Base-by-base conservation (phyloP, 768 basidiomycete species). In the Russula compacta region DNA sequence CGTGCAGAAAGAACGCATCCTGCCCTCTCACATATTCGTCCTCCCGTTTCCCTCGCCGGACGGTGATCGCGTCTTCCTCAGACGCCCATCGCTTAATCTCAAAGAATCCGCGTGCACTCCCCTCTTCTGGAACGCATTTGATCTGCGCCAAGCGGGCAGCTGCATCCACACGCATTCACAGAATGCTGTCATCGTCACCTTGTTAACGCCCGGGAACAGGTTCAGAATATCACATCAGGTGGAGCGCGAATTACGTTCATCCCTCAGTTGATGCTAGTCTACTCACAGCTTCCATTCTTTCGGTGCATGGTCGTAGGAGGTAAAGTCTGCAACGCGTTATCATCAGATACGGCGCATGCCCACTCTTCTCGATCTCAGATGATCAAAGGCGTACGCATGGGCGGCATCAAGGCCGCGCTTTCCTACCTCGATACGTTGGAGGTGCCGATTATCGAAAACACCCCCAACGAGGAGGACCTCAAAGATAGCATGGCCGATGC, bases 91-190 rank as follows among this genome's bases (percentile, higher is more conserved):
- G 11, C 71, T 77, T 63, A 81, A 83, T 60, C 77, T 94, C 61
- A 92, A 89, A 67, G 90, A 94, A 68, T 89, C 87, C 1, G 88
- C 88, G 0, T 94, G 92, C 71, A 93, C 92, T 0, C 92, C 92
- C 12, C 76, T 93, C 15, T 95, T 95, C 76, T 94, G 89, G 89
- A 92, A 92, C 69, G 89, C 92, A 2, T 95, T 92, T 69, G 85
- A 86, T 36, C 73, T 89, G 64, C 78, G 89, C 21, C 75, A 80
- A 60, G 90, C 92, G 2, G 87, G 88, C 1, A 89, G 89, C 47
- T 94, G 91, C 67, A 92, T 95, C 64, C 92, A 94, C 69, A 94
- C 92, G 0, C 92, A 94, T 69, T 91, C 88, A 0, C 92, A 94
- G 70, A 83, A 93, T 71, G 92, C 85, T 42, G 92, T 95, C 44